Percentiles rank a stretch among this genome's conserved stretches.
Conservation (phyloP, 208 protist genomes). For the Acanthamoeba royreba region DNA sequence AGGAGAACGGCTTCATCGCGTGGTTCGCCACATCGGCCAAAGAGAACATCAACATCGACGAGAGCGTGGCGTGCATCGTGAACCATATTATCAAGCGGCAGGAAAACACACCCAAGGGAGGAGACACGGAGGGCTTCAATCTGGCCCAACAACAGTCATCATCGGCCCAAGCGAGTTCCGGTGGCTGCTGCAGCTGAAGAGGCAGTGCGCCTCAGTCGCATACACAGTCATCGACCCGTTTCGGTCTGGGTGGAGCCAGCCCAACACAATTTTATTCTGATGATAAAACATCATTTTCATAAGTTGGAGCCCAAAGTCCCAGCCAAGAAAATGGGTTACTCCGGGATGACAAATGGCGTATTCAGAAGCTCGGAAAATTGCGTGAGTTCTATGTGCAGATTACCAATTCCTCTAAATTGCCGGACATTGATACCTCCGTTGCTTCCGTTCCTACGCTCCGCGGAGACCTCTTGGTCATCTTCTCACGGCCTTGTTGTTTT, state of each 20-base stretch:
- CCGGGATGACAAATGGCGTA: not conserved
- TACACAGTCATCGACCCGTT: too few relatives aligned
- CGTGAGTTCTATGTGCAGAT: not conserved
- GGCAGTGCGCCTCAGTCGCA: not conserved
- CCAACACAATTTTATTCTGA: too few relatives aligned
- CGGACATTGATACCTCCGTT: not conserved
- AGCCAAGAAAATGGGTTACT: too few relatives aligned
- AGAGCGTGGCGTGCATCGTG: slow-evolving; percentile 71
- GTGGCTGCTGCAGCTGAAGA: not conserved
- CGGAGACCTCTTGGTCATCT: not conserved
- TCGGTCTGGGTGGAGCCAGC: too few relatives aligned
- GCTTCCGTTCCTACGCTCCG: not conserved
- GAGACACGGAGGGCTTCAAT: not conserved
- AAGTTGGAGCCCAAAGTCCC: not conserved
- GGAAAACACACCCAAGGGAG: not conserved
- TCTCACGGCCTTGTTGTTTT: too few relatives aligned
- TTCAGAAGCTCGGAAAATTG: not conserved
- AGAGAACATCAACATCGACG: slow-evolving; percentile 78
- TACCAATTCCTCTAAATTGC: not conserved
- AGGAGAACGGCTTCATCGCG: slow-evolving; percentile 52
- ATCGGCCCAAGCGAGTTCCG: not conserved
- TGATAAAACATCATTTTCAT: too few relatives aligned
- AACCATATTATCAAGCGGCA: not conserved
- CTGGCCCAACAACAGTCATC: not conserved
- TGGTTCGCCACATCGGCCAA: slow-evolving; percentile 77